Evolutionary conservation across 139 green algal genomes (phyloP).

Genomic region (Limnomonas spitsbergensis): DNA sequence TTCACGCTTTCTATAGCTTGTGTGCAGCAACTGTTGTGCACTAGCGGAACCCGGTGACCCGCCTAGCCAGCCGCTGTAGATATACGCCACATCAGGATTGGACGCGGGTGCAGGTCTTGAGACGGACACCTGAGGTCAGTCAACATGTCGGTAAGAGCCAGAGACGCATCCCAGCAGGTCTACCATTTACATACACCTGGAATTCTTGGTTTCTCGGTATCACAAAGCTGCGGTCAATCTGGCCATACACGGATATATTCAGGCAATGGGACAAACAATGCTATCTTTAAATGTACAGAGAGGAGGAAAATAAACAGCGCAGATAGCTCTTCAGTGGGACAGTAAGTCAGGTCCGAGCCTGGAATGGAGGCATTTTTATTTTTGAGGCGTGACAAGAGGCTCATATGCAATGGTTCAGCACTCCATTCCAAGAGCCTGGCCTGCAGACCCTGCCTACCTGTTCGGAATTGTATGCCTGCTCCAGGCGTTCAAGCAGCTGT

Average conservation of each 20-base stretch:
- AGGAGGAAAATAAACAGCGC: not conserved
- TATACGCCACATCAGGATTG: not conserved
- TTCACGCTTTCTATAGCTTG: not conserved
- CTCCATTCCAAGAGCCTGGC: not conserved
- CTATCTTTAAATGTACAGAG: not conserved
- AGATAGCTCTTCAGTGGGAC: no score
- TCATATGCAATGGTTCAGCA: not conserved
- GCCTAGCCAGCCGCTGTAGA: not conserved
- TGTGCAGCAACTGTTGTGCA: not conserved
- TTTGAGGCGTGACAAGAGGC: not conserved
- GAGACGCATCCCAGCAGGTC: not conserved
- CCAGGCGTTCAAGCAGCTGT: slow-evolving; percentile 50
- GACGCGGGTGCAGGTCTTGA: not conserved
- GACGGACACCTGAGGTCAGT: not conserved
- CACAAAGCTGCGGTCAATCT: not conserved
- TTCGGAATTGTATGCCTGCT: slow-evolving; percentile 42
- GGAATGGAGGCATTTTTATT: no score
- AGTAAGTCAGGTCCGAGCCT: no score
- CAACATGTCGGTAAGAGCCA: not conserved
- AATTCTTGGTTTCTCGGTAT: not conserved
- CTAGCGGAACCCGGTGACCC: not conserved
- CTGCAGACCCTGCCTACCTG: not conserved
- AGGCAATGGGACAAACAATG: not conserved
- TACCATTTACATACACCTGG: not conserved
- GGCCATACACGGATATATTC: no score